These are phyloP conservation scores for Teratosphaeria pseudoeucalypti DNA, from an alignment of 2,329 filamentous ascomycete species.

Conservation along the genomic window DNA sequence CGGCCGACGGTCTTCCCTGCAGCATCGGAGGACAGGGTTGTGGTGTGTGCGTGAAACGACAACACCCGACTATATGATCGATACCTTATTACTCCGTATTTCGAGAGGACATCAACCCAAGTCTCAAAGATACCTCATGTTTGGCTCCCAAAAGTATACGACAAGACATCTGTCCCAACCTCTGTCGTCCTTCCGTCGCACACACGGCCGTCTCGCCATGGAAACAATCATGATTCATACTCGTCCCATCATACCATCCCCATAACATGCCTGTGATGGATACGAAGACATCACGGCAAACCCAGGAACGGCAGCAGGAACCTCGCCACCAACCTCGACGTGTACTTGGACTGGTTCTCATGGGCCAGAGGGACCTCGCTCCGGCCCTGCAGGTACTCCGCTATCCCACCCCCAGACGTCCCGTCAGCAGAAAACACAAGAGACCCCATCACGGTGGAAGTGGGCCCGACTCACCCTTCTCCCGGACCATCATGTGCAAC, in stretches of 20 bases:
- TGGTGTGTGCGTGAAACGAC: no score
- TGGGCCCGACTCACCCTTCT: constrained; percentile 30
- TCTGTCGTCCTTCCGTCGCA: background rate
- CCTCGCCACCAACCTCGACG: constrained; percentile 32
- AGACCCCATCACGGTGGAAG: no score
- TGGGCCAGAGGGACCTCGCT: constrained; percentile 28
- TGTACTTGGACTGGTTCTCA: constrained; percentile 31
- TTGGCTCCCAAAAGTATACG: no score
- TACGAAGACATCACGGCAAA: background rate
- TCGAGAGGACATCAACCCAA: no score
- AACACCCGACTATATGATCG: no score
- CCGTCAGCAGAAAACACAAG: background rate
- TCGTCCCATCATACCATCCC: background rate
- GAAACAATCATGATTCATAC: background rate
- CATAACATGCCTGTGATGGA: background rate
- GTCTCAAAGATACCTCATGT: no score
- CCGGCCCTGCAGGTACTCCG: constrained; percentile 28
- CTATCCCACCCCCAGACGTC: constrained; percentile 13
- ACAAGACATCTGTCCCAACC: background rate
- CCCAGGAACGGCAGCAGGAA: constrained; percentile 31
- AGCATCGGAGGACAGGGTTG: no score
- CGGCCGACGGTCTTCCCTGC: no score
- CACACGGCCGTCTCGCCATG: no score
- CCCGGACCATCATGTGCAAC: constrained; percentile 29
- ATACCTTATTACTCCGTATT: no score